Conservation (phyloP, 257 asterid genomes). For the Leonotis leonurus region DNA sequence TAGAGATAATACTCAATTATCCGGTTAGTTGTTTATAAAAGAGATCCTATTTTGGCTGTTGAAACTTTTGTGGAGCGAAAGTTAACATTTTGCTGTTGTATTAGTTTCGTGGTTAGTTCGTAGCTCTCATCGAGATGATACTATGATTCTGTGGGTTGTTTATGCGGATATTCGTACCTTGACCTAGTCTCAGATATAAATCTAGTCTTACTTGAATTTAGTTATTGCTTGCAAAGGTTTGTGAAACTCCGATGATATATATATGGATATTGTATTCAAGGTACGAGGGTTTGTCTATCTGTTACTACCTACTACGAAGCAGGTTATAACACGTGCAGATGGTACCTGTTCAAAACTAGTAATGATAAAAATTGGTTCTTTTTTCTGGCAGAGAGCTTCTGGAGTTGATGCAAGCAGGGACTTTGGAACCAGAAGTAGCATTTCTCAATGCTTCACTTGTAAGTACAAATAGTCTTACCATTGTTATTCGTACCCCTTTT, state of each 20-base stretch:
- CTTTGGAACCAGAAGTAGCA: conserved; percentile 79
- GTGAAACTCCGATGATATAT: not conserved
- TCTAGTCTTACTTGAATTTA: not conserved
- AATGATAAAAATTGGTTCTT: not conserved
- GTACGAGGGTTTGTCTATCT: not conserved
- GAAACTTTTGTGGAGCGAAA: too few species aligned
- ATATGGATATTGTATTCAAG: not conserved
- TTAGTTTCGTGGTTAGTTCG: not conserved
- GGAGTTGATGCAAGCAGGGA: conserved; percentile 74
- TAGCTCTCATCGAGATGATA: not conserved
- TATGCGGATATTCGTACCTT: not conserved
- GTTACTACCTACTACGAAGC: not conserved
- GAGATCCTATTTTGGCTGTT: too few species aligned
- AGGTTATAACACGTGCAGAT: not conserved
- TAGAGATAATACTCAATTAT: not conserved
- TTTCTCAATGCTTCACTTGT: conserved; percentile 86
- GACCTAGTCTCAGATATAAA: not conserved
- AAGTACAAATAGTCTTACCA: conserved; percentile 21
- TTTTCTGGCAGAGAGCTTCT: conserved; percentile 62
- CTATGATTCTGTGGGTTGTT: not conserved
- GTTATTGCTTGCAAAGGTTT: not conserved
- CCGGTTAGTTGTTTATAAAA: not conserved
- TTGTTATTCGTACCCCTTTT: not conserved
- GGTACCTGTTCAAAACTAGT: not conserved
- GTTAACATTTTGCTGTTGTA: not conserved